Evolutionary conservation across 169 alveolate species (phyloP), one percentile per base, ranked within the genome.

Genomic region (Plasmodium berghei): DNA sequence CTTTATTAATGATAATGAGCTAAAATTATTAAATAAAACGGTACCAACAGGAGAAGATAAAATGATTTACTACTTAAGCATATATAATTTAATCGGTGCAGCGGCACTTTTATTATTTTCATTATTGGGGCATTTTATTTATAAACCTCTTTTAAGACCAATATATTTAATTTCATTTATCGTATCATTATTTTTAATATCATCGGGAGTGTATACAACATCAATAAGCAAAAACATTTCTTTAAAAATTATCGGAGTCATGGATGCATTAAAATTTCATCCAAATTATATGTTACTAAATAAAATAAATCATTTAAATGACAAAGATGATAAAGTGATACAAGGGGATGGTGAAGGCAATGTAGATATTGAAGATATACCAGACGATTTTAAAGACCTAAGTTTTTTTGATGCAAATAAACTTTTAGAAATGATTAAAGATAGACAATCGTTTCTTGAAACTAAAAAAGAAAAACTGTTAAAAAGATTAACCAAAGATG

Each of bases 201-300:
- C 91, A 20, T 70, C 91, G n/a, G 91, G 87, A 24, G 91, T 71
- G n/a, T 86, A 86, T 66, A 86, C 91, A 12, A 86, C 87, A 34
- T 69, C 87, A 58, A 69, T 71, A 49, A 70, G 91, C 34, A 86
- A 86, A 64, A 86, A 86, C 34, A 86, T 63, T 20, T 86, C 91
- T 45, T 86, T 86, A 34, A 69, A 86, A 86, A 86, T 86, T 58
- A 71, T 71, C 9, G 91, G 91, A 22, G 72, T 86, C 59, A 86
- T 86, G 91, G 91, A 86, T 70, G 91, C 91, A 10, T 28, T 86
- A 62, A 86, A 86, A 46, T 86, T 42, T 28, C 91, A 86, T 52
- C 91, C 91, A 34, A 87, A 86, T 70, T 86, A 86, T 71, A 86
- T 86, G 91, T 34, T 86, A 20, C 52, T 86, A 46, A 86, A 64